Evolutionary conservation across 306 rosid genomes (phyloP).

Genomic region (Glycine latifolia): DNA sequence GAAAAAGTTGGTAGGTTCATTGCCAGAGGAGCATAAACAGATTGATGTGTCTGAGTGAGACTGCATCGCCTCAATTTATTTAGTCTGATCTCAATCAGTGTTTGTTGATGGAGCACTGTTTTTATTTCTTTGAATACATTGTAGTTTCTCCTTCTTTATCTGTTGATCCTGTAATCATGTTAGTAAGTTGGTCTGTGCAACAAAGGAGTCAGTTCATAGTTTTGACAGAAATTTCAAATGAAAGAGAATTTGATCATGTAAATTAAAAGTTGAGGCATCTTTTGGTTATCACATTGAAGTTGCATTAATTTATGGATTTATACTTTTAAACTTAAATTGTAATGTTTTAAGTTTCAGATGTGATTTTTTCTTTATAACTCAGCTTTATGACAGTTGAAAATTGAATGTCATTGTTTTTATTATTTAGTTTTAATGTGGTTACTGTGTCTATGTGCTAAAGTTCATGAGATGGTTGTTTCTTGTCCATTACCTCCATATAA

Average conservation of each 20-base stretch:
- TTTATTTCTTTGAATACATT: slow-evolving; percentile 13
- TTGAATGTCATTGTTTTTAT: background rate
- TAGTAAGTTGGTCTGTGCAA: background rate
- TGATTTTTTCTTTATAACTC: slow-evolving; percentile 15
- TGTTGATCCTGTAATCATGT: slow-evolving; percentile 21
- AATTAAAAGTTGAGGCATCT: background rate
- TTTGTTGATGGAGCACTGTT: slow-evolving; percentile 26
- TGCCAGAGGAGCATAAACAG: slow-evolving; percentile 32
- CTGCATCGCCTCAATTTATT: slow-evolving; percentile 16
- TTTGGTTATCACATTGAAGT: slow-evolving; percentile 20
- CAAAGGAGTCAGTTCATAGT: slow-evolving; percentile 4
- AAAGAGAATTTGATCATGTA: slow-evolving; percentile 26
- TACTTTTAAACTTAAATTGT: slow-evolving; percentile 13
- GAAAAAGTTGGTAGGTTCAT: slow-evolving; percentile 48
- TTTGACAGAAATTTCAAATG: slow-evolving; percentile 33
- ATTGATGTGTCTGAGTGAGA: slow-evolving; percentile 50
- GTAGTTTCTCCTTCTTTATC: slow-evolving; percentile 27
- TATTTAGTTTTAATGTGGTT: background rate
- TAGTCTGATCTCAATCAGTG: slow-evolving; percentile 7
- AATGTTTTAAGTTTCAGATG: background rate
- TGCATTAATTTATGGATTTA: slow-evolving; percentile 16
- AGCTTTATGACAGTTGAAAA: background rate
- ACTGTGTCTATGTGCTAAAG: background rate
- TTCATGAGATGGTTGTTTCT: slow-evolving; percentile 13
- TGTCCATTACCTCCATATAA: slow-evolving; percentile 32